Percentiles rank a stretch among this genome's conserved stretches.
These are phyloP conservation scores for Actinomucor elegans DNA, from an alignment of 371 early-diverging fungal genomes.

Conservation along the genomic window DNA sequence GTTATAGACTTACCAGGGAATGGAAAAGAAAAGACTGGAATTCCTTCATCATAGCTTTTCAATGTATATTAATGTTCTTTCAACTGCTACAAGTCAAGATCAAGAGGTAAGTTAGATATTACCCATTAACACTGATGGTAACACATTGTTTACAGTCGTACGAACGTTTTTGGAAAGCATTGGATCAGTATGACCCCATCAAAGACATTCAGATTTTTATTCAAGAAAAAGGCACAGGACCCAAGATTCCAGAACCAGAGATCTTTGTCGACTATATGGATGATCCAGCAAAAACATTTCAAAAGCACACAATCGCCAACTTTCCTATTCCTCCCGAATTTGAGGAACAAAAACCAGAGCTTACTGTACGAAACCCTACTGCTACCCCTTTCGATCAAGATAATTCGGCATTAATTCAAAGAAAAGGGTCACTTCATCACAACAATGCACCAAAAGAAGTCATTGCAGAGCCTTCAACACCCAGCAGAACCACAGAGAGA, in stretches of 20 bases:
- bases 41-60: constrained; percentile 77
- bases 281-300: constrained; percentile 45
- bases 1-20: constrained; percentile 70
- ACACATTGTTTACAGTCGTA: constrained; percentile 55
- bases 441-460: background rate
- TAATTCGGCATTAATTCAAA: background rate
- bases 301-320: constrained; percentile 35
- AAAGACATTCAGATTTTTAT: constrained; percentile 75
- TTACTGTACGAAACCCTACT: constrained; percentile 18
- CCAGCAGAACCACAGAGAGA: background rate
- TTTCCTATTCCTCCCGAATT: constrained; percentile 19
- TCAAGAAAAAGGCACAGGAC: constrained; percentile 74
- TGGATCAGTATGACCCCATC: constrained; percentile 72
- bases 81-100: constrained; percentile 80
- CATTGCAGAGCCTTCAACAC: background rate
- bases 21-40: constrained; percentile 91
- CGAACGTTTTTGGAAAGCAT: constrained; percentile 67
- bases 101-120: constrained; percentile 73
- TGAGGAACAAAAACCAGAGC: constrained; percentile 9
- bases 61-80: constrained; percentile 85
- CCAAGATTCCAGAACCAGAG: constrained; percentile 51
- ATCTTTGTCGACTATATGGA: constrained; percentile 43
- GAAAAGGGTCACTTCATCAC: background rate
- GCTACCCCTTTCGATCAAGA: background rate
- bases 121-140: background rate